Evolutionary conservation across 108 stramenopile genomes (phyloP), one percentile per base, ranked within the genome.

Genomic region (Cyclotella sp.): DNA sequence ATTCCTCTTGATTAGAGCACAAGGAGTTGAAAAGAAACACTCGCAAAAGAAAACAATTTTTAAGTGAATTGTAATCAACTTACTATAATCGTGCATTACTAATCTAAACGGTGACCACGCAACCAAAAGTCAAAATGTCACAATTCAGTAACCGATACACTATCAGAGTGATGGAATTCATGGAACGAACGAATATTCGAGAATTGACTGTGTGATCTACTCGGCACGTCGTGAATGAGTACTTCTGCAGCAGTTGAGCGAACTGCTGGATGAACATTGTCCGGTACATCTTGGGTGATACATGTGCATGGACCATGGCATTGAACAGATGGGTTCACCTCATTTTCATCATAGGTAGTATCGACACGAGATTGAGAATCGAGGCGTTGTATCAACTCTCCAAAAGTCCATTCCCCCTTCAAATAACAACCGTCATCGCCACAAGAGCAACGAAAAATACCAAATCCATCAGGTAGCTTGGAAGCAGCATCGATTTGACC

Each of bases 381-480:
- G 34, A 34, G 2, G 34, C 34, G 60, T 13, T 14, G n/a, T 34
- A 5, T 55, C 60, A 61, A 2, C 29, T 61, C n/a, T 39, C 60
- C 60, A 3, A 39, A 13, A 12, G 2, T 61, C 60, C 60, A 61
- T 34, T 61, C 60, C 4, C 60, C 60, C 34, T 34, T 30, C 19
- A 61, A 29, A 61, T n/a, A 61, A 61, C n/a, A 39, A 39, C 34
- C 13, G 19, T 61, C n/a, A 15, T 61, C 12, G 30, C 30, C 11
- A 30, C 60, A 15, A 9, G 11, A 30, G 34, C 34, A 61, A 39
- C 34, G 60, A 61, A 61, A 61, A 13, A 61, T 30, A 13, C 60
- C 60, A 1, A 61, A 39, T 39, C 60, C 60, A 39, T 61, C 60
- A n/a, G 60, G 60, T 24, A 55, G 24, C 19, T 21, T 61, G 4